A percentile compares a stretch with the other conserved stretches of the same genome.
Conservation (phyloP, 2,329 filamentous ascomycete species). For the Calonectria pseudoturangicola region DNA sequence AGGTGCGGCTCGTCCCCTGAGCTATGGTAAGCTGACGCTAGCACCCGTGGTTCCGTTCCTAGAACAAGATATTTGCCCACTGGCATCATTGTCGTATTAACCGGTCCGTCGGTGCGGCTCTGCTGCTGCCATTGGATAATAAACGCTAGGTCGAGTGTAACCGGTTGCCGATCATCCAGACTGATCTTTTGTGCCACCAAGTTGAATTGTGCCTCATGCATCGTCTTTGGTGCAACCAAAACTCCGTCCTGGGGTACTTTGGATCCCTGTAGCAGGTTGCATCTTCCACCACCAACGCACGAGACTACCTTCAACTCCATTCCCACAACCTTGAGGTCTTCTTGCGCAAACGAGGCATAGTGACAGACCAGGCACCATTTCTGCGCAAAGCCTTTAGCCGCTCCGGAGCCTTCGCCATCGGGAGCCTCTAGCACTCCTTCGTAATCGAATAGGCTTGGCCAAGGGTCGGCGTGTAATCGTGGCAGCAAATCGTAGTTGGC, state of each 20-base stretch:
- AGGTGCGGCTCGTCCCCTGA: slow-evolving; percentile 58
- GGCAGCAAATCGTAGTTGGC: slow-evolving; percentile 92
- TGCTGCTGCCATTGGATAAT: slow-evolving; percentile 85
- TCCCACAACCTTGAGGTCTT: slow-evolving; percentile 79
- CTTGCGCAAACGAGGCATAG: slow-evolving; percentile 85
- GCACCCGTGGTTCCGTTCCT: slow-evolving; percentile 89
- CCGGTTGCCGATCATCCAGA: slow-evolving; percentile 87
- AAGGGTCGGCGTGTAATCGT: slow-evolving; percentile 83
- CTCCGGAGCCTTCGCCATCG: slow-evolving; percentile 56
- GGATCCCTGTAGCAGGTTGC: slow-evolving; percentile 66
- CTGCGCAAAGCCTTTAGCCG: slow-evolving; percentile 80
- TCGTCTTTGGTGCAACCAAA: slow-evolving; percentile 77
- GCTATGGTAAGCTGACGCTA: slow-evolving; percentile 74
- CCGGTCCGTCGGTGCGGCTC: slow-evolving; percentile 52
- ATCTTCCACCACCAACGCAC: slow-evolving; percentile 77
- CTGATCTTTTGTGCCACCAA: slow-evolving; percentile 84
- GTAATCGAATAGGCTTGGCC: slow-evolving; percentile 90
- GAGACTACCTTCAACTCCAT: slow-evolving; percentile 78
- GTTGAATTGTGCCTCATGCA: slow-evolving; percentile 83
- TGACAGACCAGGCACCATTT: slow-evolving; percentile 86
- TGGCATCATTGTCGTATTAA: slow-evolving; percentile 81
- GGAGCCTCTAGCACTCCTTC: slow-evolving; percentile 65
- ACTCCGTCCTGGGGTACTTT: slow-evolving; percentile 64
- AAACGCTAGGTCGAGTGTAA: slow-evolving; percentile 84
- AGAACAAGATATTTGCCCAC: slow-evolving; percentile 89